phyloP scores from a whole-genome alignment of 306 rosid species.

The Abrus precatorius region DNA sequence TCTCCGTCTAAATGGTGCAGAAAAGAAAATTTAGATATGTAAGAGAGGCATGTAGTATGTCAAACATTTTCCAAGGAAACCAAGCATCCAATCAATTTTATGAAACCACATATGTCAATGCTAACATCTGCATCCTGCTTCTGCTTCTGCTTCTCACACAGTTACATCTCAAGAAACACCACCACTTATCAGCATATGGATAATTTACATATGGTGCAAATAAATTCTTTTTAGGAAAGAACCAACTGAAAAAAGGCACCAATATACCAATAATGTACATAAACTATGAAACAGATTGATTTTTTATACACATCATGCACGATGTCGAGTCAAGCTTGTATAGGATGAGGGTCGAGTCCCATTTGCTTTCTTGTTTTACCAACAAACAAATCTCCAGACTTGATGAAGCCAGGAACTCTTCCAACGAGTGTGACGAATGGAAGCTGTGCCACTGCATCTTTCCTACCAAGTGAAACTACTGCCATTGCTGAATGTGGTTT shows the following conservation, averaged over 20 bases:
- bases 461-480: constrained; percentile 78
- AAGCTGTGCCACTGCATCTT: constrained; percentile 75
- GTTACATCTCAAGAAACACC: constrained; percentile 29
- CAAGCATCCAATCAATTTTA: constrained; percentile 8
- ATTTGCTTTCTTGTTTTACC: constrained; percentile 74
- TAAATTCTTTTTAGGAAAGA: constrained; percentile 6
- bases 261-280: constrained; percentile 27
- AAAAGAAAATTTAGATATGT: not conserved
- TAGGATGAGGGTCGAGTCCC: constrained; percentile 58
- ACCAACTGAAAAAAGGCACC: not conserved
- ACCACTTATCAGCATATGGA: not conserved
- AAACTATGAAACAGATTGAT: constrained; percentile 11
- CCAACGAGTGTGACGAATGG: constrained; percentile 65
- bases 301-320: constrained; percentile 32
- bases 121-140: constrained; percentile 24
- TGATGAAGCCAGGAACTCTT: constrained; percentile 68
- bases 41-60: not conserved
- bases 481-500: constrained; percentile 59
- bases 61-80: not conserved
- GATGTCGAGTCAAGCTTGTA: constrained; percentile 20
- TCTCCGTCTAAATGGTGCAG: constrained; percentile 5
- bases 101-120: constrained; percentile 1
- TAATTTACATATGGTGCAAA: constrained; percentile 1
- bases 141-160: constrained; percentile 17
- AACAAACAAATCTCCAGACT: constrained; percentile 81